A percentile compares a stretch with the other conserved stretches of the same genome.
Evolutionary conservation across 129 eudicot species (phyloP).

Genomic region (Flaveria linearis): DNA sequence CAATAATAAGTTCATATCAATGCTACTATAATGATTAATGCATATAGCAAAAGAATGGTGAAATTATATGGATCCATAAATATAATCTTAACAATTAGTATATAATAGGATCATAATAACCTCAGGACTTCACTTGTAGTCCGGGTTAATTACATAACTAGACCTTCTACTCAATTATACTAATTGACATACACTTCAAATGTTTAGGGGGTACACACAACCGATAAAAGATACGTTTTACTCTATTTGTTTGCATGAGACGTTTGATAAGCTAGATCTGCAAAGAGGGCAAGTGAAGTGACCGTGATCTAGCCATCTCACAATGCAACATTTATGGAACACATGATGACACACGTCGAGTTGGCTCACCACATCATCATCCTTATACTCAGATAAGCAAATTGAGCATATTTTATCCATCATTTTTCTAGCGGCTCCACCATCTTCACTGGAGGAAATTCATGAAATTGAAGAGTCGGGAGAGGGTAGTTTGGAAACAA

Average conservation of each 20-base stretch:
- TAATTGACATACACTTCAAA: neutral
- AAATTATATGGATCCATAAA: neutral
- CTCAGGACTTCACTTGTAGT: too few species aligned
- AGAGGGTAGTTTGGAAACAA: constrained; percentile 26
- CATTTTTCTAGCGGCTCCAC: neutral
- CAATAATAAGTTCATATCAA: neutral
- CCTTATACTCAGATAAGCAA: constrained; percentile 53
- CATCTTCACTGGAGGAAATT: constrained; percentile 19
- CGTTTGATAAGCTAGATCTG: constrained; percentile 41
- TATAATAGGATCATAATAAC: too few species aligned
- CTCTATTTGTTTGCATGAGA: constrained; percentile 15
- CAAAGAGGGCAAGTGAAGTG: constrained; percentile 77
- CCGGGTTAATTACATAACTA: too few species aligned
- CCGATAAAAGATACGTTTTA: neutral
- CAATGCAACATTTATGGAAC: constrained; percentile 53
- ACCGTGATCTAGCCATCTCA: constrained; percentile 47
- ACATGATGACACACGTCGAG: constrained; percentile 53
- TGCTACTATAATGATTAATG: neutral
- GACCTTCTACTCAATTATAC: too few species aligned
- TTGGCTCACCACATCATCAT: constrained; percentile 48
- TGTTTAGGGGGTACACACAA: neutral
- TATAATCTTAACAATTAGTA: too few species aligned
- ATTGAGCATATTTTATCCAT: constrained; percentile 52
- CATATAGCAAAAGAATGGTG: neutral
- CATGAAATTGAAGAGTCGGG: constrained; percentile 34